Evolutionary conservation across 208 protist genomes (phyloP), one percentile per base, ranked within the genome.

Genomic region (Paratrypanosoma confusum): DNA sequence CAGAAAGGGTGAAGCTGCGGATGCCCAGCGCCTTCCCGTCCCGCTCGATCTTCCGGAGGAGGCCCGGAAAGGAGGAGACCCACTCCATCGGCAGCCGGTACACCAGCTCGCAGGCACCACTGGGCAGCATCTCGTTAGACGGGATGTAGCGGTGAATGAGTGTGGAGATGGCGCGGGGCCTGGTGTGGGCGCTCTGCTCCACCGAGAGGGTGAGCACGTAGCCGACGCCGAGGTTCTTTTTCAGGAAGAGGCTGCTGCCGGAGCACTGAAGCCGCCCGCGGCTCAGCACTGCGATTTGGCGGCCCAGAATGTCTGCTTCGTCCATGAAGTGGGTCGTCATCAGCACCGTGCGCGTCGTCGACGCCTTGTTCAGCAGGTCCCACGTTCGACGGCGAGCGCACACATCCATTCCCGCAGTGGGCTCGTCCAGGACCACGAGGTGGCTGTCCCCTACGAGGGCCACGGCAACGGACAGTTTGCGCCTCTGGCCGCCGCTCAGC

Each of bases 261-360:
- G 57, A 29, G 28, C 78, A 86, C 56, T 77, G 60, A 26, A 88
- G 43, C 0, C 50, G 26, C 7, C 81, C 81, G 32, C 68, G 32
- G 34, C 65, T 71, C 66, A 97, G 80, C 44, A 98, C 95, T 3
- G 74, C 92, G 49, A 97, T 91, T 23, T 65, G 63, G 55, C 95
- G 61, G 27, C 77, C 72, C 16, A 98, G 71, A 3, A 92, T 41
- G 56, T 98, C 95, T 1, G 97, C 97, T 64, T 99, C 97, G 50
- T 98, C 96, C 95, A 98, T 97, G 59, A 78, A 95, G 59, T 97
- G 95, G 18, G 90, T 95, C 37, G 67, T 81, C 26, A 88, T 50
- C 11, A 88, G 23, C 27, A 89, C 85, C 5, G 66, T 91, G 52
- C 67, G 75, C 3, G 22, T 33, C 3, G 49, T 42, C 29, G 54